Evolutionary conservation across 1,139 yeast genomes (phyloP).

Genomic region (Protomyces inundatus): DNA sequence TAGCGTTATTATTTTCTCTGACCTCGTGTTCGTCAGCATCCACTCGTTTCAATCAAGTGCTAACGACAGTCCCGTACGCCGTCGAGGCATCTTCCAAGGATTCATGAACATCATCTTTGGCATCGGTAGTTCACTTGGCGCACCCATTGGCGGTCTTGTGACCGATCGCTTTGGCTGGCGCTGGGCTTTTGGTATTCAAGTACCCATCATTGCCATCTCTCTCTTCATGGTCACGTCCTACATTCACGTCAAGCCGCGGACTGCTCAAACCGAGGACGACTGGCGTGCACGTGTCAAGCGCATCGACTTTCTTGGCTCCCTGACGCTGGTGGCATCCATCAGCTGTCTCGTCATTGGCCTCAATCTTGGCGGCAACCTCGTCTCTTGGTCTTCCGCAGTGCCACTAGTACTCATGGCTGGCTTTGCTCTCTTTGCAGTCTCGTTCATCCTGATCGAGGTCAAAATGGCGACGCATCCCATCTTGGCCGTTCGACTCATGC

Average conservation of each 20-base stretch:
- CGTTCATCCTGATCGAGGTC: conserved; percentile 51
- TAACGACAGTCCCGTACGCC: conserved; percentile 33
- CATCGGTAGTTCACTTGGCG: conserved; percentile 66
- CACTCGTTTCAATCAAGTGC: too few species aligned
- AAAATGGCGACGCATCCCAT: conserved; percentile 61
- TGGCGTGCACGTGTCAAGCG: conserved; percentile 38
- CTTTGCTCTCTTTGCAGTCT: conserved; percentile 36
- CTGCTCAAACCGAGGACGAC: conserved; percentile 22
- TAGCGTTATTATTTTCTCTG: conserved; percentile 48
- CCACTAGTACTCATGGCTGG: conserved; percentile 36
- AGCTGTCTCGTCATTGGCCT: conserved; percentile 56
- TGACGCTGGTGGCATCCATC: conserved; percentile 46
- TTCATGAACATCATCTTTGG: conserved; percentile 55
- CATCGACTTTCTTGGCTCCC: conserved; percentile 70
- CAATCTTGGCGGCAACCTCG: conserved; percentile 60
- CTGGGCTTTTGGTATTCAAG: conserved; percentile 55
- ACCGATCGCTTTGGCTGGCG: conserved; percentile 79
- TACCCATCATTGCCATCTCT: conserved; percentile 59
- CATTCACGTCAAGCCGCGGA: conserved; percentile 21
- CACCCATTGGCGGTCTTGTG: conserved; percentile 63
- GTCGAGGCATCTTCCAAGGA: conserved; percentile 50
- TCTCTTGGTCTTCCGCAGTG: conserved; percentile 43
- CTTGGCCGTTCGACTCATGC: conserved; percentile 31
- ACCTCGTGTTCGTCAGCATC: conserved; percentile 44
- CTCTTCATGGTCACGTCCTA: conserved; percentile 35